Base-by-base conservation (phyloP, 164 flowering plant species). In the Aristolochia contorta region DNA sequence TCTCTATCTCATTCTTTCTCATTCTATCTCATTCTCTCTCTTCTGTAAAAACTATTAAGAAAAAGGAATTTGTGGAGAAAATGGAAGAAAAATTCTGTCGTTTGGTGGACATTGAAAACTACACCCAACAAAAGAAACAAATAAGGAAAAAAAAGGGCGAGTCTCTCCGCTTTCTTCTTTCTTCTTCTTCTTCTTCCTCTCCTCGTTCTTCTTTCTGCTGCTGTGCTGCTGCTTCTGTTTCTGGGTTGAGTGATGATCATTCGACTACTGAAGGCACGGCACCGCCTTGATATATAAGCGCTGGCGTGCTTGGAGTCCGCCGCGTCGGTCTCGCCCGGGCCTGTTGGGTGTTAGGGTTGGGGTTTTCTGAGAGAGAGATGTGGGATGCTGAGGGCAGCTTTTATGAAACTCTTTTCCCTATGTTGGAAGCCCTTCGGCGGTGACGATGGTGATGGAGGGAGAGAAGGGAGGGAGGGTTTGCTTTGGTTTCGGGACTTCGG, bases 351-450 rank as follows among this genome's bases (percentile, higher is more conserved):
- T 27, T 43, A 8, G 62, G 69, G 55, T 18, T 60, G 25, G 72
- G 74, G 65, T 60, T 70, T 58, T 24, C 37, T 58, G 65, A 65
- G 89, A 77, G 83, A 86, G 93, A 79, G 83, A 86, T 86, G 87
- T 82, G 83, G 86, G 80, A 82, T 84, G 86, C 77, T 81, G 33
- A 22, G 56, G 56, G 75, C 71, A 68, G 74, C 63, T 57, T 78
- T 81, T 74, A 86, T 81, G 87, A 81, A 78, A 67, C 68, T 84
- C 59, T 67, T 81, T 32, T 78, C 83, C 58, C 64, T 73, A 12
- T 86, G 93, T 60, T 79, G 71, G 78, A 79, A 66, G 75, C 83
- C 89, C 30, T 69, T 71, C 45, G 72, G 73, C 60, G 74, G 55
- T 32, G 69, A 54, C 49, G 50, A 51, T 33, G 72, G 56, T 53